Conservation (phyloP, 495 filamentous ascomycete species). For the Penicillium steckii region DNA sequence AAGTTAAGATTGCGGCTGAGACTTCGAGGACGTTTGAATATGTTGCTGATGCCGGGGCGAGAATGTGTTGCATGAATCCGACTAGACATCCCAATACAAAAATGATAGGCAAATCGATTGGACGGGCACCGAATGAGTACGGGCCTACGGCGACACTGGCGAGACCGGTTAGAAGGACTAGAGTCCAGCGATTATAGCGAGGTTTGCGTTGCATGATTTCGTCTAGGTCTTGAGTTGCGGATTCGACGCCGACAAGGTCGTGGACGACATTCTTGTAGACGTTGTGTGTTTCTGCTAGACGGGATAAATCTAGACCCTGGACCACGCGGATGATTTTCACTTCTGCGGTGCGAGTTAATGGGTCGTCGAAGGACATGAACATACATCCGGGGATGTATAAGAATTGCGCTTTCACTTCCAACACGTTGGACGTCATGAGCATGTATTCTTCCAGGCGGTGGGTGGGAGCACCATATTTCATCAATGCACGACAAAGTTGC, state of each 20-base stretch:
- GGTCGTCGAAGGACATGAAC: conserved; percentile 91
- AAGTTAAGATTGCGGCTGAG: conserved; percentile 73
- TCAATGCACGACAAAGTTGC: conserved; percentile 82
- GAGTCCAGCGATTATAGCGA: conserved; percentile 59
- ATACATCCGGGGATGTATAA: conserved; percentile 89
- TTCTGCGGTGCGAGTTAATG: conserved; percentile 80
- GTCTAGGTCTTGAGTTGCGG: conserved; percentile 67
- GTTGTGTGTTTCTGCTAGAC: conserved; percentile 76
- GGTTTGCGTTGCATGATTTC: conserved; percentile 54
- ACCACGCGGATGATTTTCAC: conserved; percentile 75
- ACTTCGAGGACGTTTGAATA: conserved; percentile 85
- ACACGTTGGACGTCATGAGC: conserved; percentile 79
- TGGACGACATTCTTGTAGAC: conserved; percentile 93
- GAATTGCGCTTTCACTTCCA: conserved; percentile 86
- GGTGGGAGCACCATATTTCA: conserved; percentile 75
- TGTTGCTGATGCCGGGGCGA: conserved; percentile 75
- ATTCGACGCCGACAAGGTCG: conserved; percentile 73
- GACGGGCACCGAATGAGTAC: conserved; percentile 79
- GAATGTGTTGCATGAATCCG: conserved; percentile 73
- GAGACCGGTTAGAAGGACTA: conserved; percentile 74
- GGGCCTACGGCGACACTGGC: conserved; percentile 76
- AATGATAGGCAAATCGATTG: conserved; percentile 81
- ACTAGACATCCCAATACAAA: conserved; percentile 82
- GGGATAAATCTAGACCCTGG: conserved; percentile 79
- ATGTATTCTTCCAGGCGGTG: conserved; percentile 80